phyloP scores from a whole-genome alignment of 2,329 filamentous ascomycete genomes.

The Calonectria hongkongensis region DNA sequence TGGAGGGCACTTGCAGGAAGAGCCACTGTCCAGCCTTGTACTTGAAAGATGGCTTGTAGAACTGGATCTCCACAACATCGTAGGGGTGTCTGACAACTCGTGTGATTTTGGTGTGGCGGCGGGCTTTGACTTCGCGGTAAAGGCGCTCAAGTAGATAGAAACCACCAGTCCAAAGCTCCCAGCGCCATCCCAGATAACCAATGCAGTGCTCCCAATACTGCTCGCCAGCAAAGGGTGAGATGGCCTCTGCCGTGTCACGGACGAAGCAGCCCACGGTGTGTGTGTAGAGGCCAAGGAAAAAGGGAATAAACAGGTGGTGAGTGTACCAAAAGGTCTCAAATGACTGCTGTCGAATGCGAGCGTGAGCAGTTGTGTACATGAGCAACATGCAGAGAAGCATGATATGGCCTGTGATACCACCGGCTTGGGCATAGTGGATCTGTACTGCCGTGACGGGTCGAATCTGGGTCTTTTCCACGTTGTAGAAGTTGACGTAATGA shows the following conservation, averaged over 20 bases:
- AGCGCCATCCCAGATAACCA: slow-evolving; percentile 97
- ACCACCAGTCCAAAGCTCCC: slow-evolving; percentile 91
- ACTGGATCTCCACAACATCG: slow-evolving; percentile 97
- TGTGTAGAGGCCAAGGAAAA: slow-evolving; percentile 94
- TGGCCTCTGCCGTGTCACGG: slow-evolving; percentile 81
- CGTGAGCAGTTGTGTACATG: slow-evolving; percentile 97
- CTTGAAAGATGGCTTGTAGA: slow-evolving; percentile 95
- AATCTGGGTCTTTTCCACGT: slow-evolving; percentile 90
- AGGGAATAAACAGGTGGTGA: slow-evolving; percentile 98
- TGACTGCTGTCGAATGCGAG: slow-evolving; percentile 95
- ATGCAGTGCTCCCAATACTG: slow-evolving; percentile 94
- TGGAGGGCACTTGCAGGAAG: slow-evolving; percentile 92
- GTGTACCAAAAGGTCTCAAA: slow-evolving; percentile 99
- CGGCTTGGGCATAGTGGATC: slow-evolving; percentile 92
- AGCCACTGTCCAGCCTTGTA: slow-evolving; percentile 99
- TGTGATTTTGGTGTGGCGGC: slow-evolving; percentile 90
- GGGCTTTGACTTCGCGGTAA: slow-evolving; percentile 91
- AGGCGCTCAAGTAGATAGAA: slow-evolving; percentile 92
- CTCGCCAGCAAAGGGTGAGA: slow-evolving; percentile 89
- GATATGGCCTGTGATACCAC: slow-evolving; percentile 95
- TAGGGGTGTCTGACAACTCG: slow-evolving; percentile 97
- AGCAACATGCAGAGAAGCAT: slow-evolving; percentile 99
- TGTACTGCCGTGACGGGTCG: slow-evolving; percentile 87
- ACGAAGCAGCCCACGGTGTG: slow-evolving; percentile 98
- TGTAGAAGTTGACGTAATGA: slow-evolving; percentile 99